Base-by-base conservation (phyloP, 768 basidiomycete genomes). In the Boletellus sp. region DNA sequence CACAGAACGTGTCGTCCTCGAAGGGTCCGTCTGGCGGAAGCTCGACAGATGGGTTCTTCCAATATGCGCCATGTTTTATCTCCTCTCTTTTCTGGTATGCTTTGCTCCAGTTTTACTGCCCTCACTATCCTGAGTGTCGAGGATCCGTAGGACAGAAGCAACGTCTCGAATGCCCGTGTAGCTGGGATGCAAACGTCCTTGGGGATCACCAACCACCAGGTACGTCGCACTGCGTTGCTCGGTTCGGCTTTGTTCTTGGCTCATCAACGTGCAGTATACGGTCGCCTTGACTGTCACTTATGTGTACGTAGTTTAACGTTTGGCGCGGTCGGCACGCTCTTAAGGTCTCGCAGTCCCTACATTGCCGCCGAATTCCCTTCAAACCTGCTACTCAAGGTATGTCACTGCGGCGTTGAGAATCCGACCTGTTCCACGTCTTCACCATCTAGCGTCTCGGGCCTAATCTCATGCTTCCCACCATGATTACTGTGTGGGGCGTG, bases 401-500 rank as follows among this genome's bases (percentile, higher is more conserved):
- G 26, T 36, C 32, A 34, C 19, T 26, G 9, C 5, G 0, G 1
- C 9, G 3, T 28, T 19, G n/a, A 45, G n/a, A 20, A 13, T n/a
- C 16, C 9, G 11, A 33, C 4, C 48, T 20, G 16, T 24, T 7
- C 22, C 33, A 34, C 10, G 6, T 41, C 5, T 34, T 24, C n/a
- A 3, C 32, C 28, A 26, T 38, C 47, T 61, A 76, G 66, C 49
- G 51, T 50, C 52, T 75, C 39, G 78, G 83, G 3, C 80, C 85
- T 2, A 76, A 83, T n/a, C 73, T 79, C 49, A 66, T 79, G 41
- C 73, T 85, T 61, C 85, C 87, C 0, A 64, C 78, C 1, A 79
- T 86, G 76, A 65, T 86, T 42, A 74, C 78, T 0, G 56, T 79
- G 1, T 89, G 87, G 85, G 86, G 86, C n/a, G 41, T 85, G n/a